These are phyloP conservation scores for Oryza nivara DNA, from an alignment of 176 grass and related monocot species.

Conservation along the genomic window DNA sequence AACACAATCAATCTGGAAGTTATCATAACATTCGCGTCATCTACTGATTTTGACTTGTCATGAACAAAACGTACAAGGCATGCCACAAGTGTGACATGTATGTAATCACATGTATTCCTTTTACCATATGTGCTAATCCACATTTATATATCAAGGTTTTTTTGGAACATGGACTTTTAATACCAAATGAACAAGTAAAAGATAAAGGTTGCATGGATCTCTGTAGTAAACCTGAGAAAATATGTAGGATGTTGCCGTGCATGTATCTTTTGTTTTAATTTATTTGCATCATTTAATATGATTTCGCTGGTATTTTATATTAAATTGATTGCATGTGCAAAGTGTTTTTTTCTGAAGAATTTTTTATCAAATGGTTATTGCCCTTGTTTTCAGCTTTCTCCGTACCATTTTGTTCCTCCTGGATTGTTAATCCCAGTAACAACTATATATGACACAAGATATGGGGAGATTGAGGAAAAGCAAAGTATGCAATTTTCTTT, in stretches of 20 bases:
- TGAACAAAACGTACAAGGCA: not conserved
- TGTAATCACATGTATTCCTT: not conserved
- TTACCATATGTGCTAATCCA: not conserved
- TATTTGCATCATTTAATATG: not conserved
- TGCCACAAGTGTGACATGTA: not conserved
- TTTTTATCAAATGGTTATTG: conserved; percentile 20
- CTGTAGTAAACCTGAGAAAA: not conserved
- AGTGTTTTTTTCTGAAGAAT: conserved; percentile 11
- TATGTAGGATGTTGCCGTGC: not conserved
- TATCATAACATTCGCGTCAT: not conserved
- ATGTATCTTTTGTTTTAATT: conserved; percentile 5
- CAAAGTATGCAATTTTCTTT: conserved; percentile 59
- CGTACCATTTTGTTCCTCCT: conserved; percentile 82
- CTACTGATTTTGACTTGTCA: not conserved
- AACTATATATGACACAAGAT: conserved; percentile 85
- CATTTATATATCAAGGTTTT: not conserved
- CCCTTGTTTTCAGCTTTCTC: conserved; percentile 60
- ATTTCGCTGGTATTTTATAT: not conserved
- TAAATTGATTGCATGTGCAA: conserved; percentile 22
- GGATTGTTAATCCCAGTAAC: conserved; percentile 80
- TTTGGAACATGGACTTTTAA: conserved; percentile 26
- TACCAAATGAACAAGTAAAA: not conserved
- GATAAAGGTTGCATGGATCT: not conserved
- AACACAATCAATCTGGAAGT: not conserved
- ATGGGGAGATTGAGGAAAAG: conserved; percentile 93